Evolutionary conservation across 2,329 filamentous ascomycete genomes (phyloP).

Genomic region (Colletotrichum sp.): DNA sequence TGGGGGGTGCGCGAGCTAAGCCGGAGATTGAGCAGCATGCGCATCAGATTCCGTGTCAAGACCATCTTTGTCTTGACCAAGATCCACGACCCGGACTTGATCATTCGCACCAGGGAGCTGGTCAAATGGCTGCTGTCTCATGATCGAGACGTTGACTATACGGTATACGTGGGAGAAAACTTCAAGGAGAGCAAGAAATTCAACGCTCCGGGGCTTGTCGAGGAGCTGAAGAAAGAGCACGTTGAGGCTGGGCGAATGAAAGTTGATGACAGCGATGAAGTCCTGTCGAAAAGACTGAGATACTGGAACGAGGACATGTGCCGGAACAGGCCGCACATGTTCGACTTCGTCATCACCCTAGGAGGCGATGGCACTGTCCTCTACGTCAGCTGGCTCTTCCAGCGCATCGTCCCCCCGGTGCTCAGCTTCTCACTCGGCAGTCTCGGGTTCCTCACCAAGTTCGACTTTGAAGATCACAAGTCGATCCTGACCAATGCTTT

Average conservation of each 20-base stretch:
- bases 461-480: slow-evolving; percentile 82
- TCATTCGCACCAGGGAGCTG: slow-evolving; percentile 78
- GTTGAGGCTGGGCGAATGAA: slow-evolving; percentile 37
- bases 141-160: slow-evolving; percentile 71
- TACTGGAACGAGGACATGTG: slow-evolving; percentile 89
- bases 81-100: slow-evolving; percentile 82
- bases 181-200: slow-evolving; percentile 76
- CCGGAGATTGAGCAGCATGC: slow-evolving; percentile 82
- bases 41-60: slow-evolving; percentile 80
- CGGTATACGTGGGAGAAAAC: slow-evolving; percentile 82
- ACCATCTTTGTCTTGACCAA: slow-evolving; percentile 91
- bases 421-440: slow-evolving; percentile 91
- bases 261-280: slow-evolving; percentile 36
- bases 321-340: slow-evolving; percentile 77
- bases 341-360: slow-evolving; percentile 92
- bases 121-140: slow-evolving; percentile 80
- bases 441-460: slow-evolving; percentile 94
- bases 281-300: slow-evolving; percentile 62
- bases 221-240: slow-evolving; percentile 59
- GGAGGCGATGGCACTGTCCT: slow-evolving; percentile 97
- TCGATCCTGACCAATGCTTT: slow-evolving; percentile 76
- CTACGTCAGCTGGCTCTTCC: slow-evolving; percentile 96
- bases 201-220: slow-evolving; percentile 70
- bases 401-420: slow-evolving; percentile 91
- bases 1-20: slow-evolving; percentile 93